A percentile compares a stretch with the other conserved stretches of the same genome.
Conservation (phyloP, 352 stramenopile species). For the Blastocystis sp. region DNA sequence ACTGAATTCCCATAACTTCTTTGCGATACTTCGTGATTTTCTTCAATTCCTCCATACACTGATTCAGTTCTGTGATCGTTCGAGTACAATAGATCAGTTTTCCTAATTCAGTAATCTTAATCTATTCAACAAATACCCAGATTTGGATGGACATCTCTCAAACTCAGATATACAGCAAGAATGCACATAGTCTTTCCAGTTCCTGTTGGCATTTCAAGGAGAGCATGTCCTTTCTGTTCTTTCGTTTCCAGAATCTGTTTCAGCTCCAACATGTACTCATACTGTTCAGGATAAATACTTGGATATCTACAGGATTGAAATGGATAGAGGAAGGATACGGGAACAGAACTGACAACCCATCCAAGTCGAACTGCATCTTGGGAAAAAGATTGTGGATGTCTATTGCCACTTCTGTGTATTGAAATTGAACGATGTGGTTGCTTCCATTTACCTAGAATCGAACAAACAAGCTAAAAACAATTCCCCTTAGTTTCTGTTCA, state of each 20-base stretch:
- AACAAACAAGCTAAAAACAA: slow-evolving; percentile 7
- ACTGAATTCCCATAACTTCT: slow-evolving; percentile 71
- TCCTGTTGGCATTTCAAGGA: slow-evolving; percentile 91
- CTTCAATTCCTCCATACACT: slow-evolving; percentile 91
- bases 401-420: no score
- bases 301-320: slow-evolving; percentile 70
- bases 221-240: slow-evolving; percentile 60
- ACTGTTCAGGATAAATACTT: slow-evolving; percentile 95
- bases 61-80: slow-evolving; percentile 95
- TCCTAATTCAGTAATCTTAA: slow-evolving; percentile 78
- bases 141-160: not conserved
- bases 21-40: slow-evolving; percentile 80
- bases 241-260: slow-evolving; percentile 93
- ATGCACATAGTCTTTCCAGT: slow-evolving; percentile 97
- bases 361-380: slow-evolving; percentile 78
- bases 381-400: no score
- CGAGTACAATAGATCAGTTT: slow-evolving; percentile 99
- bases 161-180: slow-evolving; percentile 74
- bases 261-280: slow-evolving; percentile 97
- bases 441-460: not conserved
- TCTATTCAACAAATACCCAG: not conserved
- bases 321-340: slow-evolving; percentile 80
- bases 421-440: no score
- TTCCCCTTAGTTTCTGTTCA: slow-evolving; percentile 1
- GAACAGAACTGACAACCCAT: slow-evolving; percentile 95